A percentile compares a stretch with the other conserved stretches of the same genome.
phyloP scores from a whole-genome alignment of 2,329 filamentous ascomycete genomes.

The Nannizziopsis barbatae region DNA sequence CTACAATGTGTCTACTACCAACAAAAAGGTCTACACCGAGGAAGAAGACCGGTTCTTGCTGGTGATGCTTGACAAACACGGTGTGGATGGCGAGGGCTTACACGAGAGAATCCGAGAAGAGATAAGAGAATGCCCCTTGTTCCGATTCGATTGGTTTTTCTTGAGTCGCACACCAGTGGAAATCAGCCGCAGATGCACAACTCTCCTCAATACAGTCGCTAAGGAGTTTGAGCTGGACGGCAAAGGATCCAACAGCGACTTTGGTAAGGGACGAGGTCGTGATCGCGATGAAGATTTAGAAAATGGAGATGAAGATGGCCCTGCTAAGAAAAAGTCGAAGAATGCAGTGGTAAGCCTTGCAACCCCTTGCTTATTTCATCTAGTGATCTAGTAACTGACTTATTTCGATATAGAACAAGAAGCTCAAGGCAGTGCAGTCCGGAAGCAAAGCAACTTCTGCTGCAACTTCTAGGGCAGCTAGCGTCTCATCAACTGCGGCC shows the following conservation, averaged over 20 bases:
- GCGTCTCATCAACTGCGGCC: conserved; percentile 62
- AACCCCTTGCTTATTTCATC: neutral
- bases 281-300: conserved; percentile 64
- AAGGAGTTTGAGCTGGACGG: conserved; percentile 70
- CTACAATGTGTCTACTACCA: conserved; percentile 96
- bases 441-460: conserved; percentile 63
- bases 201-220: conserved; percentile 83
- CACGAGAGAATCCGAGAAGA: conserved; percentile 96
- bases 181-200: conserved; percentile 83
- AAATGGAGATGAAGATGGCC: conserved; percentile 65
- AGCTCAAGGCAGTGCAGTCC: conserved; percentile 76
- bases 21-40: conserved; percentile 99
- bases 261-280: conserved; percentile 51
- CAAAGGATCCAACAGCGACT: conserved; percentile 47
- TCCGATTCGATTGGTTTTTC: conserved; percentile 99
- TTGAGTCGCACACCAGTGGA: conserved; percentile 86
- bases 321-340: conserved; percentile 92
- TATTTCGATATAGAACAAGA: conserved; percentile 62
- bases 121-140: conserved; percentile 84
- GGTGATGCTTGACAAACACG: conserved; percentile 83
- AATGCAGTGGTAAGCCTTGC: conserved; percentile 63
- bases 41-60: conserved; percentile 94
- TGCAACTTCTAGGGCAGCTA: conserved; percentile 72
- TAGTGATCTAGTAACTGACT: conserved; percentile 14
- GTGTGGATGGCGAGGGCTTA: conserved; percentile 79